phyloP scores from a whole-genome alignment of 352 stramenopile genomes.

The Aphanomyces astaci region DNA sequence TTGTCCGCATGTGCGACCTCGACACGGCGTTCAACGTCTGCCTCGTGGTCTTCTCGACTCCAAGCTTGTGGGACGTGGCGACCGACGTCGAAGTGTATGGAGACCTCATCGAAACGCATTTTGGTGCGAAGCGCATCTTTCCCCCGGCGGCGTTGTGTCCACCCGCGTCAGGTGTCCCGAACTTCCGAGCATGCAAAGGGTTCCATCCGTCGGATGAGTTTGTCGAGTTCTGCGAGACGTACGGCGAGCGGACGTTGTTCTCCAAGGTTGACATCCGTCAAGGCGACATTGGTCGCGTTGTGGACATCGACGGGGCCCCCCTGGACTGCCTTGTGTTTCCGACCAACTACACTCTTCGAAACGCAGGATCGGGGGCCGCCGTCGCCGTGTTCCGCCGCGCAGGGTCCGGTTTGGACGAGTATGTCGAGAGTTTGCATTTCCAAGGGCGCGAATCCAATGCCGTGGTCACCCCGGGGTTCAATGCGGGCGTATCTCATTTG shows the following conservation, averaged over 20 bases:
- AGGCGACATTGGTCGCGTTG: slow-evolving; percentile 41
- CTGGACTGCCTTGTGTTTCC: slow-evolving; percentile 63
- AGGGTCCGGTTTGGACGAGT: slow-evolving; percentile 28
- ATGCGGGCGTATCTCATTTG: slow-evolving; percentile 35
- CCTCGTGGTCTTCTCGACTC: not conserved
- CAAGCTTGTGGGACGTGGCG: not conserved
- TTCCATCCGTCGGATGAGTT: slow-evolving; percentile 5
- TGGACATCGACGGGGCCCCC: slow-evolving; percentile 19
- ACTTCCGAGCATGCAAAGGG: not conserved
- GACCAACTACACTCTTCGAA: slow-evolving; percentile 34
- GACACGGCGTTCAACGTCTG: not conserved
- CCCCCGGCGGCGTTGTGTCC: not conserved
- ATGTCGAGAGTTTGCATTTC: slow-evolving; percentile 3
- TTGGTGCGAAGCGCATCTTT: slow-evolving; percentile 3
- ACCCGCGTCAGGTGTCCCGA: not conserved
- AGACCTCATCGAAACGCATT: not conserved
- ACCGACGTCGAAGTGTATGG: not conserved
- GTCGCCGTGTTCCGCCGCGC: slow-evolving; percentile 43
- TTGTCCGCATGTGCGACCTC: not conserved
- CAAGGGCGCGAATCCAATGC: slow-evolving; percentile 21
- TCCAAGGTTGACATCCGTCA: slow-evolving; percentile 25
- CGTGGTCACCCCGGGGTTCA: slow-evolving; percentile 42
- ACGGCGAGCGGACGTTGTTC: not conserved
- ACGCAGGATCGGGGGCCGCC: slow-evolving; percentile 40
- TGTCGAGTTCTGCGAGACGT: slow-evolving; percentile 19